phyloP scores from a whole-genome alignment of 2,329 filamentous ascomycete genomes.

The Fusarium decemcellulare region DNA sequence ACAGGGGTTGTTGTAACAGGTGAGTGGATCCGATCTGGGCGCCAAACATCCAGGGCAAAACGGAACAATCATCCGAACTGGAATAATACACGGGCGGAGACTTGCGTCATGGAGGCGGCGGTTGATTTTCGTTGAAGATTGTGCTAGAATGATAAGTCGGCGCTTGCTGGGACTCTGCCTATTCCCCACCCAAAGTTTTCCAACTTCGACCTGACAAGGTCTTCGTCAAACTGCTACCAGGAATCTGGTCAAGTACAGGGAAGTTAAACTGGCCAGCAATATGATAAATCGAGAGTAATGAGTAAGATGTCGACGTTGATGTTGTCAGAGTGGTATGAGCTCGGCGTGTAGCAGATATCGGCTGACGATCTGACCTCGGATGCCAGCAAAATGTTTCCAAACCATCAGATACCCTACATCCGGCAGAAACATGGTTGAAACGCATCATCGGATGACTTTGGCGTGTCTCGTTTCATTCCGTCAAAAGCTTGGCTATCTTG shows the following conservation, averaged over 20 bases:
- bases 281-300: too few relatives aligned
- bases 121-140: background rate
- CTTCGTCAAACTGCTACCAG: too few relatives aligned
- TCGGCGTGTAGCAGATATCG: background rate
- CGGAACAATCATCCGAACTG: background rate
- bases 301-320: background rate
- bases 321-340: background rate
- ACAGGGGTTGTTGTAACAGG: slow-evolving; percentile 45
- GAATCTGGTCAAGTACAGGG: too few relatives aligned
- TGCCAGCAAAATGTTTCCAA: background rate
- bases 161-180: too few relatives aligned
- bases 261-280: too few relatives aligned
- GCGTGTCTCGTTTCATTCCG: background rate
- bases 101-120: background rate
- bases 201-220: too few relatives aligned
- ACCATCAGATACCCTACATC: background rate
- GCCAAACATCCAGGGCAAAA: slow-evolving; percentile 2
- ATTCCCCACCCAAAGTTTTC: too few relatives aligned
- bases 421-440: background rate
- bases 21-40: slow-evolving; percentile 39
- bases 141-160: too few relatives aligned
- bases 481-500: background rate
- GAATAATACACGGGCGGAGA: background rate
- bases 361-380: background rate
- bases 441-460: slow-evolving; percentile 1